Evolutionary conservation across 176 grass and related monocot species (phyloP), one percentile per base, ranked within the genome.

Genomic region (Bothriochloa decipiens): DNA sequence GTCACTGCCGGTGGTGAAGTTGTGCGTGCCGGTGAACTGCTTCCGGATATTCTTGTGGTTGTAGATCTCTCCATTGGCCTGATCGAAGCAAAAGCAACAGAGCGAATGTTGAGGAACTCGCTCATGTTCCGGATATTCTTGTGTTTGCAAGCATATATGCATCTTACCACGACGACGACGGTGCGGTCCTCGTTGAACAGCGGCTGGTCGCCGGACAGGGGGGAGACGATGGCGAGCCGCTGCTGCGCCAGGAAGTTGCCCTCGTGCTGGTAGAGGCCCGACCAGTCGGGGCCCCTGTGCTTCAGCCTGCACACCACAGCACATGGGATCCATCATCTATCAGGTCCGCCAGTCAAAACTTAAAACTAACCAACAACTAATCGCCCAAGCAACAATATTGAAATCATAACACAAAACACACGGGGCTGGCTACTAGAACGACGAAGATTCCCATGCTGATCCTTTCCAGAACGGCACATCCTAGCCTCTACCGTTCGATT

Each of bases 41-140:
- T 99, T 96, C 78, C 91, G 67, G 50, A 99, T 83, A 39, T 89
- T 92, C 81, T 89, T 88, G 89, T 99, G 93, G 90, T 96, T 99
- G 82, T 99, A 99, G 60, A 99, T 99, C 75, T 98, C 96, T 74
- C 91, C 96, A 81, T 98, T 98, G 32, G 92, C 89, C 96, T 97
- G 62, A 32, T 32, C 29, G 29, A 65, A 64, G 28, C 0, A 28
- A 2, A 6, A 63, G 3, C 20, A 25, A 60, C 35, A 36, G 57
- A 60, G 8, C 29, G 29, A 32, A 32, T 32, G 29, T 32, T 32
- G 29, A 32, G 29, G 29, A 32, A 32, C 29, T 32, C 29, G 29
- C 29, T 32, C 29, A 32, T 32, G 29, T 32, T 32, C 29, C 29
- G 29, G 29, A 32, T 32, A 32, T 32, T 32, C 29, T 32, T 32